phyloP scores from a whole-genome alignment of 176 grass and related monocot species.

The Bothriochloa decipiens region DNA sequence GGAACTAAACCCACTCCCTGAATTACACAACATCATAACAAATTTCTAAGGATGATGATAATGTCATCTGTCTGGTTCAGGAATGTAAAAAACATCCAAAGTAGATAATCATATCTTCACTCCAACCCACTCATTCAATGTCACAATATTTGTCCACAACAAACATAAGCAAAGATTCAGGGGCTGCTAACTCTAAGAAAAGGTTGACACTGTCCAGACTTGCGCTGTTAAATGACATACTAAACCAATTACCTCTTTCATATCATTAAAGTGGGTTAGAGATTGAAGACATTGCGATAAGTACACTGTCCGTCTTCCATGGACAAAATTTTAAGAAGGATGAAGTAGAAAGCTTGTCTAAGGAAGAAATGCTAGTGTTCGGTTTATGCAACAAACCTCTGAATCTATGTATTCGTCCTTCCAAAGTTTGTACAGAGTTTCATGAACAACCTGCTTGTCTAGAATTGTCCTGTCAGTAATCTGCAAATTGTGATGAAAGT shows the following conservation, averaged over 20 bases:
- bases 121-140: not conserved
- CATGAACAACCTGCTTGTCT: constrained; percentile 74
- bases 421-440: constrained; percentile 82
- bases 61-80: not conserved
- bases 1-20: not conserved
- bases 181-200: not conserved
- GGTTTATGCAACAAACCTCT: constrained; percentile 47
- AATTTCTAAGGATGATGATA: constrained; percentile 3
- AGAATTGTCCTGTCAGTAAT: constrained; percentile 76
- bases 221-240: not conserved
- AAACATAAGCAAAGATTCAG: not conserved
- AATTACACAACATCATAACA: constrained; percentile 12
- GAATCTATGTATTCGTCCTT: constrained; percentile 71
- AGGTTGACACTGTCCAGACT: not conserved
- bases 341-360: constrained; percentile 4
- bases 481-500: constrained; percentile 52
- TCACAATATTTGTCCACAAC: not conserved
- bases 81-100: constrained; percentile 27
- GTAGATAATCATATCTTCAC: not conserved
- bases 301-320: not conserved
- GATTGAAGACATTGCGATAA: not conserved
- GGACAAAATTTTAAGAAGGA: not conserved
- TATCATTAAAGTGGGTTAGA: not conserved
- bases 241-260: not conserved
- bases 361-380: constrained; percentile 9